Conservation (phyloP, 176 grass and related monocot species). For the Luzula sylvatica region DNA sequence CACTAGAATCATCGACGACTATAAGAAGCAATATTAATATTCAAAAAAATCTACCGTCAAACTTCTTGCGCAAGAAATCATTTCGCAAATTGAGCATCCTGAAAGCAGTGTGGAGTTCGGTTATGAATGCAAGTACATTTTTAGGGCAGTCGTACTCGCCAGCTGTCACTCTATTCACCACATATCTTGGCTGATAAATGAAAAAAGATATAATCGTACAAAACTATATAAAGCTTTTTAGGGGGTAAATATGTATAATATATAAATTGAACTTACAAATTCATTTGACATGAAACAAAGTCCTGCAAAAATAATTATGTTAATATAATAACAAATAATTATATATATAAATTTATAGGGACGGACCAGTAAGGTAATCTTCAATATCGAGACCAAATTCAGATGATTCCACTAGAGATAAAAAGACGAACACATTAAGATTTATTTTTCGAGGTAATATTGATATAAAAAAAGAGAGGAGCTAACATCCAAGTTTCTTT, state of each 20-base stretch:
- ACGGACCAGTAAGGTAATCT: conserved; percentile 79
- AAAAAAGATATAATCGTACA: not conserved
- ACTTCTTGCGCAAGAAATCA: conserved; percentile 94
- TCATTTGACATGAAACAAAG: conserved; percentile 99
- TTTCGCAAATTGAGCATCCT: conserved; percentile 93
- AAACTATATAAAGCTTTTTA: too few species aligned
- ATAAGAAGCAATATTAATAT: too few species aligned
- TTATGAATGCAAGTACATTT: conserved; percentile 70
- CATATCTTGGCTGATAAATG: conserved; percentile 76
- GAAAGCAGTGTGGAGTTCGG: conserved; percentile 86
- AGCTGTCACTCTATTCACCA: conserved; percentile 81
- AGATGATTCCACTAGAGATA: conserved; percentile 55
- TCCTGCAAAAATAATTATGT: conserved; percentile 31
- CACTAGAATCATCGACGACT: too few species aligned
- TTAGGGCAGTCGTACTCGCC: conserved; percentile 85
- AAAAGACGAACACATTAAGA: not conserved
- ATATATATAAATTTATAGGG: not conserved
- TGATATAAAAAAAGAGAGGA: not conserved
- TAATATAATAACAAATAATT: not conserved
- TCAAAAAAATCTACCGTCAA: conserved; percentile 52
- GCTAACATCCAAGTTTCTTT: conserved; percentile 77
- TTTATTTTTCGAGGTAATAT: conserved; percentile 4
- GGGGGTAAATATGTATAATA: too few species aligned
- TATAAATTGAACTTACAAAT: conserved; percentile 55
- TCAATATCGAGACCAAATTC: conserved; percentile 88